These are phyloP conservation scores for Orobanche coerulescens DNA, from an alignment of 257 asterid species.

Conservation along the genomic window DNA sequence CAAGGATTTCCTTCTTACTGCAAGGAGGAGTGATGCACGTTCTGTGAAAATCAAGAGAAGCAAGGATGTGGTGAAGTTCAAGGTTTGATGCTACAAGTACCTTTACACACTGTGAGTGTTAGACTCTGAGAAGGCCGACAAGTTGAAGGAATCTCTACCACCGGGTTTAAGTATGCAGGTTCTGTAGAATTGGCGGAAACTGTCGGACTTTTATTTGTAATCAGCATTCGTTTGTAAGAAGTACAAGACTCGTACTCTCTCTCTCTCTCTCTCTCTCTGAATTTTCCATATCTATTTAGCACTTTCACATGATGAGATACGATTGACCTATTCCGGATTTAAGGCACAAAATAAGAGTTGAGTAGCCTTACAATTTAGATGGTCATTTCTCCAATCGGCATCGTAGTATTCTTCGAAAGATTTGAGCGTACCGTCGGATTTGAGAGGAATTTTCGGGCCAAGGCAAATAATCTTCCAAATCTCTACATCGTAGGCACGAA, in stretches of 20 bases:
- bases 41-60: conserved; percentile 38
- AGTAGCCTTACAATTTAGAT: too few relatives aligned
- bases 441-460: too few relatives aligned
- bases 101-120: conserved; percentile 39
- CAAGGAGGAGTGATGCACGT: conserved; percentile 40
- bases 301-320: too few relatives aligned
- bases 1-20: conserved; percentile 44
- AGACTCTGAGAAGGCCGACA: conserved; percentile 42
- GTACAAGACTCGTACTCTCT: neutral
- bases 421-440: too few relatives aligned
- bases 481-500: too few relatives aligned
- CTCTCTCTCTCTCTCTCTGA: too few relatives aligned
- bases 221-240: conserved; percentile 4
- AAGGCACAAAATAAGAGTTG: too few relatives aligned
- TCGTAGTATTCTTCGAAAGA: too few relatives aligned
- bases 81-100: conserved; percentile 45
- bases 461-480: too few relatives aligned
- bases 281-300: too few relatives aligned
- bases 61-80: conserved; percentile 41
- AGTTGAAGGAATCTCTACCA: conserved; percentile 41
- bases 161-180: conserved; percentile 44
- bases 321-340: too few relatives aligned
- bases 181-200: conserved; percentile 21
- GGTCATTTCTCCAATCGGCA: too few relatives aligned
- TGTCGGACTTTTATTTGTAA: neutral